phyloP scores from a whole-genome alignment of 2,329 filamentous ascomycete species.

The Colletotrichum sp. region DNA sequence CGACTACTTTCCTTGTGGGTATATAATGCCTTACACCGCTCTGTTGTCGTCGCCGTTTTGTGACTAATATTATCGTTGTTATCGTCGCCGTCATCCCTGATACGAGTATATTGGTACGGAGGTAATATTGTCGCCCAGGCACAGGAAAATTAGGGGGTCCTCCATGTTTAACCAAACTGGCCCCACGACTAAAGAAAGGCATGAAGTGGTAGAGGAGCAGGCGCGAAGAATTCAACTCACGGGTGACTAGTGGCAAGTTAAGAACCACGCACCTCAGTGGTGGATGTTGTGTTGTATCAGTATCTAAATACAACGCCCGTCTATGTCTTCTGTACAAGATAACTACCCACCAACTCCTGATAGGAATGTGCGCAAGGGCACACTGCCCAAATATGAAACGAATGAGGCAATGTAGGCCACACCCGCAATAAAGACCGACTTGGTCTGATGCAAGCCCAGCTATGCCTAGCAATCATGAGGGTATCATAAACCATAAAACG shows the following conservation, averaged over 20 bases:
- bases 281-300: neutral
- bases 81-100: too few relatives aligned
- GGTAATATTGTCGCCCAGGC: too few relatives aligned
- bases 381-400: neutral
- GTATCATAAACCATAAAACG: constrained; percentile 21
- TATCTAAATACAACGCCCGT: neutral
- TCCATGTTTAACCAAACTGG: neutral
- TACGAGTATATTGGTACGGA: too few relatives aligned
- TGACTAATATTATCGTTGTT: too few relatives aligned
- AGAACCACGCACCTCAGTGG: neutral
- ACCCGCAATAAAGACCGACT: neutral
- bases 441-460: neutral
- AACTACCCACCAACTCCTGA: neutral
- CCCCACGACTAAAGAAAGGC: neutral
- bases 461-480: neutral
- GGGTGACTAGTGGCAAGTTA: neutral
- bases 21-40: too few relatives aligned
- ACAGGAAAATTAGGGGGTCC: too few relatives aligned
- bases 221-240: neutral
- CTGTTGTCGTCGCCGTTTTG: too few relatives aligned
- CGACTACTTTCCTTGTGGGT: too few relatives aligned
- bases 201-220: neutral
- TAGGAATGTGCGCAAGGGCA: neutral
- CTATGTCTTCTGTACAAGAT: neutral
- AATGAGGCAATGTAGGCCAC: neutral